Base-by-base conservation (phyloP, 2,329 filamentous ascomycete genomes). In the Cordyceps farinosa region DNA sequence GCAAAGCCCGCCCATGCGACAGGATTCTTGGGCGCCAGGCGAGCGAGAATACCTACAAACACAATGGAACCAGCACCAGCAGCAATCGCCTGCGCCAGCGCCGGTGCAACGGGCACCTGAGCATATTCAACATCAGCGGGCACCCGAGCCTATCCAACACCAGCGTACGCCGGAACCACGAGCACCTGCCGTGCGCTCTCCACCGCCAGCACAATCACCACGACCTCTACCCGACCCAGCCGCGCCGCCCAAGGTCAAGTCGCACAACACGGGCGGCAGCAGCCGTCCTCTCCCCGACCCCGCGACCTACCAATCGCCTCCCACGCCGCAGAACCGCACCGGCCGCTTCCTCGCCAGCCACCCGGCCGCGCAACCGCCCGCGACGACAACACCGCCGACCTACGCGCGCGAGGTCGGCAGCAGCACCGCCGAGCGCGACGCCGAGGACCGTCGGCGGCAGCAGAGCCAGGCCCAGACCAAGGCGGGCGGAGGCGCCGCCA, bases 41-140 rank as follows among this genome's bases (percentile, higher is more conserved):
- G 88, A 91, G 73, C 83, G 84, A 51, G 87, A 90, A 52, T 83
- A 85, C 51, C 77, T 90, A 17, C 82, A 83, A 32, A 83, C 84
- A 52, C 80, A 85, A 50, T 78, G 78, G 78, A 75, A 76, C 32
- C 74, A 78, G 44, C 76, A 80, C 36, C 78, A 78, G 63, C 74
- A 76, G 63, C 74, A 76, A 22, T 22, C 22, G 22, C 22, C 22
- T 22, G 47, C 72, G 11, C 9, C 38, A 40, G 38, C 38, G 15
- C 11, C 38, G 75, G 51, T 66, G 68, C 40, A 22, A 22, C 61
- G 69, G 29, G 70, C 71, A 29, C 68, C 70, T 34, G 70, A 70
- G 52, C 65, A 67, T 7, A 57, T 67, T 48, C 66, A 67, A 17
- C 66, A 67, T 48, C 66, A 67, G n/a, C 66, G 67, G 9, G 64